Base-by-base conservation (phyloP, 768 basidiomycete species). In the Chiua virens region DNA sequence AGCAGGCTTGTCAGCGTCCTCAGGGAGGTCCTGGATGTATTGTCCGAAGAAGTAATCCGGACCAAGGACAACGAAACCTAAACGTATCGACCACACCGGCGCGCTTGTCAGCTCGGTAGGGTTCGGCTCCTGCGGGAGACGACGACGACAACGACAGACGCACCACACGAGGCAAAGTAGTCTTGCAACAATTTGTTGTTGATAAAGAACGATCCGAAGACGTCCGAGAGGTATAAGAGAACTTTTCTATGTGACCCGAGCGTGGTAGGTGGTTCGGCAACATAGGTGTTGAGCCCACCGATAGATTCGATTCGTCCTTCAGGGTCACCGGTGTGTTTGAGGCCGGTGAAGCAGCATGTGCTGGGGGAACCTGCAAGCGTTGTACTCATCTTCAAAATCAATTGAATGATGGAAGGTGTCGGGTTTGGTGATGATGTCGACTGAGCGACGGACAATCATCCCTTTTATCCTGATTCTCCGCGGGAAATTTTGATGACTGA, bases 31-130 rank as follows among this genome's bases (percentile, higher is more conserved):
- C 30, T 73, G 56, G 4, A 80, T 53, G 6, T 72, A 61, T 39
- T 76, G 72, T 7, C 82, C 82, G 49, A 81, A 74, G 65, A 85
- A 81, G 56, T 82, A 85, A 56, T 86, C 84, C 8, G 79, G 71
- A 2, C 80, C 82, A 8, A 85, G 61, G 1, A 85, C 80, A 43
- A 74, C 58, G 62, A 78, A 85, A 0, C 83, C 83, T 85, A 28
- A 8, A 5, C 1, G 10, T n/a, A 28, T 30, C 17, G 6, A 44
- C 25, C 4, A 27, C 18, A 15, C 13, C 11, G n/a, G n/a, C n/a
- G n/a, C n/a, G 4, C 32, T 34, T 36, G 18, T 47, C 44, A 57
- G 14, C 32, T 14, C 14, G 11, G 15, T 15, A 34, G n/a, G n/a
- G n/a, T 14, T 27, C 25, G 25, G 8, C 25, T 8, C 25, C 25